Conservation (phyloP, 1,284 basidiomycete species). For the Fomes fomentarius region DNA sequence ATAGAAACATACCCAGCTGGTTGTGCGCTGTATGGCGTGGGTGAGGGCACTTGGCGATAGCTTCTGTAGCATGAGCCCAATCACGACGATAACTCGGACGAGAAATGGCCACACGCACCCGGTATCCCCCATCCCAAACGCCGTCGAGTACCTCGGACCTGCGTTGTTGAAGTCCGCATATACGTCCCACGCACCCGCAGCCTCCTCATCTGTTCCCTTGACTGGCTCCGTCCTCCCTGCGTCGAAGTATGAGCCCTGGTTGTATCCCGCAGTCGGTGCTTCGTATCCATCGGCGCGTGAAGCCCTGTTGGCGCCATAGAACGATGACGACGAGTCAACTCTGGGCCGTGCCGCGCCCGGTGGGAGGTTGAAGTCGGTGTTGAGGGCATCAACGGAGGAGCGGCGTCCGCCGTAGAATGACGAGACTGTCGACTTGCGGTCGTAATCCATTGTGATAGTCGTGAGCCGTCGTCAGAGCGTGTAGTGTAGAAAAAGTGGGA, state of each 20-base stretch:
- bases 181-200: slow-evolving; percentile 79
- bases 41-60: slow-evolving; percentile 56
- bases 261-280: slow-evolving; percentile 63
- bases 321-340: slow-evolving; percentile 72
- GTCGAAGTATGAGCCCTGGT: slow-evolving; percentile 63
- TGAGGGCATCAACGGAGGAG: slow-evolving; percentile 58
- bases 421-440: slow-evolving; percentile 74
- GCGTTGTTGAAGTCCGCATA: slow-evolving; percentile 91
- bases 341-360: slow-evolving; percentile 42
- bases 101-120: slow-evolving; percentile 34
- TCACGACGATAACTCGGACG: slow-evolving; percentile 5
- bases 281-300: slow-evolving; percentile 50
- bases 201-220: slow-evolving; percentile 71
- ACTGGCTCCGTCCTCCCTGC: slow-evolving; percentile 71
- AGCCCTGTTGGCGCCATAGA: slow-evolving; percentile 46
- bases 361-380: slow-evolving; percentile 50
- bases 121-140: slow-evolving; percentile 47
- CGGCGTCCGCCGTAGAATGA: slow-evolving; percentile 75
- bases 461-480: slow-evolving; percentile 2
- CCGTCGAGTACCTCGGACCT: slow-evolving; percentile 77
- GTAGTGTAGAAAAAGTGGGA: too few species aligned
- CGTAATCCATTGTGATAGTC: slow-evolving; percentile 47
- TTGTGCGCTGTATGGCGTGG: slow-evolving; percentile 24
- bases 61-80: slow-evolving; percentile 33
- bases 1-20: slow-evolving; percentile 13